A percentile compares a stretch with the other conserved stretches of the same genome.
Conservation (phyloP, 192 early-diverging fungal species). For the Pilobolus umbonatus region DNA sequence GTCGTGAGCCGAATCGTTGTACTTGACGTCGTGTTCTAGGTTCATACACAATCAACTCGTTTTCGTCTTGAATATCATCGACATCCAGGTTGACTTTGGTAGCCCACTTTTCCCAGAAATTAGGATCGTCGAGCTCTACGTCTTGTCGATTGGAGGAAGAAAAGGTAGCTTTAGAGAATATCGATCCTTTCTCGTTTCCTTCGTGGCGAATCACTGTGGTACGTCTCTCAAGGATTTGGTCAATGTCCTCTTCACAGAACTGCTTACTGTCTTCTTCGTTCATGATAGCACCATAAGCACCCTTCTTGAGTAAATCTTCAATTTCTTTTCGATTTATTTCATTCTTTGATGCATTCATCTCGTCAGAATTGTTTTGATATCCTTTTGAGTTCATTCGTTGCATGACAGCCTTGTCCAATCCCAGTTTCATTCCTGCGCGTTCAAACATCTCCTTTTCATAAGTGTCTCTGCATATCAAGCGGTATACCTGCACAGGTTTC, state of each 20-base stretch:
- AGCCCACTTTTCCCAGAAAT: constrained; percentile 90
- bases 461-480: constrained; percentile 81
- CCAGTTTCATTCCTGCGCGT: constrained; percentile 81
- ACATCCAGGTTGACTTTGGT: constrained; percentile 69
- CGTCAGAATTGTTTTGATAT: constrained; percentile 22
- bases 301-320: constrained; percentile 82
- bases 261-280: constrained; percentile 70
- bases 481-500: constrained; percentile 70
- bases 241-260: constrained; percentile 88
- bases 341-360: constrained; percentile 37
- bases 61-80: constrained; percentile 43
- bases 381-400: constrained; percentile 42
- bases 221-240: constrained; percentile 74
- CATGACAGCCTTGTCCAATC: constrained; percentile 73
- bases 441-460: constrained; percentile 93
- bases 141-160: constrained; percentile 35
- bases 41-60: constrained; percentile 63
- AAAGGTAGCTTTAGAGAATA: constrained; percentile 88
- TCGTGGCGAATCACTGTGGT: constrained; percentile 77
- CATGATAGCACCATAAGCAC: constrained; percentile 82
- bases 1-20: constrained; percentile 42
- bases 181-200: constrained; percentile 58
- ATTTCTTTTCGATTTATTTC: constrained; percentile 73
- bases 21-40: constrained; percentile 62
- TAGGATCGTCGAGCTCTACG: constrained; percentile 77